These are phyloP conservation scores for Trichoderma koningiopsis DNA, from an alignment of 2,329 filamentous ascomycete genomes.

Conservation along the genomic window DNA sequence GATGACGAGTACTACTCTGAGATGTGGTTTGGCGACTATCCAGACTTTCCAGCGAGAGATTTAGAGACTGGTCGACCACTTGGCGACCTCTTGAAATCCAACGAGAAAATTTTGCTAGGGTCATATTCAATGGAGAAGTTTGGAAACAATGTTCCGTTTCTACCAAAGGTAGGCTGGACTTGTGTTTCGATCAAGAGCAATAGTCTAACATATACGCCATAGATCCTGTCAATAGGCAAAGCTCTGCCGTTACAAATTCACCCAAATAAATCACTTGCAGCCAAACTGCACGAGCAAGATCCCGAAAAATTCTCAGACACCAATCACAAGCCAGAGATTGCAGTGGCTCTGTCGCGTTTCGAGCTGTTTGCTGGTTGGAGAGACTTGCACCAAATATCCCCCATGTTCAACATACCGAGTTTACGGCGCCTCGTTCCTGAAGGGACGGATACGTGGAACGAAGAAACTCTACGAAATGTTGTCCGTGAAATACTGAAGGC, in stretches of 20 bases:
- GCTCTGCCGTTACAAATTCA: neutral
- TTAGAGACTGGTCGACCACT: neutral
- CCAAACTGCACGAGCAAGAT: neutral
- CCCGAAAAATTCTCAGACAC: neutral
- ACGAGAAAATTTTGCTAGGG: neutral
- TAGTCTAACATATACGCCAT: neutral
- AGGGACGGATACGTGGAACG: neutral
- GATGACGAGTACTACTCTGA: neutral
- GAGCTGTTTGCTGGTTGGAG: neutral
- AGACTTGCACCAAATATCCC: neutral
- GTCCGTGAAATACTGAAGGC: neutral
- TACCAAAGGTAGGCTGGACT: neutral
- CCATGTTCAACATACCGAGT: neutral
- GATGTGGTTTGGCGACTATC: conserved; percentile 3
- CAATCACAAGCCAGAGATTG: neutral
- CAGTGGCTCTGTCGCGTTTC: neutral
- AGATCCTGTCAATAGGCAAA: neutral
- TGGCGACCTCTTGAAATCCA: neutral
- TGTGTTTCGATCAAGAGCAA: neutral
- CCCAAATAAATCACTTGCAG: neutral
- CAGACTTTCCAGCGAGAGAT: neutral
- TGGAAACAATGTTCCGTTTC: neutral
- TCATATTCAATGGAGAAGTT: neutral
- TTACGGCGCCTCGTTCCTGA: neutral
- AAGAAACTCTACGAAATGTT: neutral